Base-by-base conservation (phyloP, 2,329 filamentous ascomycete genomes). In the Fusarium buharicum region DNA sequence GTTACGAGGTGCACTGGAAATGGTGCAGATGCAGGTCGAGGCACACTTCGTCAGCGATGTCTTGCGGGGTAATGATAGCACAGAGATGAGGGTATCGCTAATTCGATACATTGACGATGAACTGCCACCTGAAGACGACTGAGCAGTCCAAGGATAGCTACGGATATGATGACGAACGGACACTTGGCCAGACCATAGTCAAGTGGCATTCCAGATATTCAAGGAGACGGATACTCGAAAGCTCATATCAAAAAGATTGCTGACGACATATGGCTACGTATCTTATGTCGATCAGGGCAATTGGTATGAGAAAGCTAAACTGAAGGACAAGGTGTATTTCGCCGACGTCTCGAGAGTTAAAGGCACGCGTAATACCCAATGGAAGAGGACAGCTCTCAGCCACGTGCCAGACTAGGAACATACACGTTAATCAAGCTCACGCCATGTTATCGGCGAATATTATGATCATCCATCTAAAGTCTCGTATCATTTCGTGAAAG, bases 11-110 rank as follows among this genome's bases (percentile, higher is more conserved):
- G 90, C 94, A 1, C 77, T 99, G 56, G 95, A 99, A 77, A 99
- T 99, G 95, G 94, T 98, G 72, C 94, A 98, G 84, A 97, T 98
- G 92, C 95, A 98, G 77, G 93, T 98, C 4, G 94, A 99, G 75
- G 92, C 92, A 41, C 93, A 96, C 74, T 99, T 98, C 75, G 90
- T 96, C 72, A 97, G 92, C 75, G 95, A 99, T 75, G 85, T 97
- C 28, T 81, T 99, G 58, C 87, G 93, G 53, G 95, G 95, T 4
- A 94, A 97, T 72, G 95, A 99, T 74, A 94, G 91, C 16, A 99
- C 95, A 1, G 95, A 99, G 81, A 97, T 99, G 91, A 86, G 94
- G 72, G 90, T 99, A 72, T 92, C 92, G 24, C 79, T 99, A 70
- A 86, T 98, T 70, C 86, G 94, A 70, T 97, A 96, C 74, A 96